These are phyloP conservation scores for Alternaria triticimaculans DNA, from an alignment of 2,329 filamentous ascomycete genomes.

Conservation along the genomic window DNA sequence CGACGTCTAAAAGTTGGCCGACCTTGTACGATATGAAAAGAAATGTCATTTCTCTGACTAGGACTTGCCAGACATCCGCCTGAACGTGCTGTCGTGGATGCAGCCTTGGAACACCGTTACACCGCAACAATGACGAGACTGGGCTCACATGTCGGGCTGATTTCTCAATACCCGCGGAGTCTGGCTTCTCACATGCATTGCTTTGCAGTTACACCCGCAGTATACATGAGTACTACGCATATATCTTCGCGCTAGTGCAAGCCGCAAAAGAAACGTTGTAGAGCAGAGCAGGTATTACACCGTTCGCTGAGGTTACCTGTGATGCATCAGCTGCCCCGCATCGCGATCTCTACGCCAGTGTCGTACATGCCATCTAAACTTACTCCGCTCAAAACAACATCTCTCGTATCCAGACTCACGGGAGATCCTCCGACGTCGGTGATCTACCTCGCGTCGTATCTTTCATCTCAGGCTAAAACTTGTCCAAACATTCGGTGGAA, in stretches of 20 bases:
- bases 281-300: not conserved
- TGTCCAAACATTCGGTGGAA: not conserved
- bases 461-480: not conserved
- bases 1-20: slow-evolving; percentile 17
- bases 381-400: not conserved
- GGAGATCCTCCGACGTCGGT: not conserved
- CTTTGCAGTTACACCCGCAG: not conserved
- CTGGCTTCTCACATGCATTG: not conserved
- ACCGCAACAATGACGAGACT: slow-evolving; percentile 2
- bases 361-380: not conserved
- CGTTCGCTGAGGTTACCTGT: not conserved
- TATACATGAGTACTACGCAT: not conserved
- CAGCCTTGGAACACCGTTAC: not conserved
- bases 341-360: not conserved
- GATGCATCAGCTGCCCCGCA: not conserved
- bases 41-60: slow-evolving; percentile 8
- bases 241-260: not conserved
- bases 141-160: not conserved
- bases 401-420: not conserved
- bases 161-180: not conserved
- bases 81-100: not conserved
- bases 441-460: not conserved
- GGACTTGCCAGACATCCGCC: not conserved
- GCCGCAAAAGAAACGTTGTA: slow-evolving; percentile 1
- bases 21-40: slow-evolving; percentile 26